These are phyloP conservation scores for Aspergillus arachidicola DNA, from an alignment of 2,329 filamentous ascomycete species.

Conservation along the genomic window DNA sequence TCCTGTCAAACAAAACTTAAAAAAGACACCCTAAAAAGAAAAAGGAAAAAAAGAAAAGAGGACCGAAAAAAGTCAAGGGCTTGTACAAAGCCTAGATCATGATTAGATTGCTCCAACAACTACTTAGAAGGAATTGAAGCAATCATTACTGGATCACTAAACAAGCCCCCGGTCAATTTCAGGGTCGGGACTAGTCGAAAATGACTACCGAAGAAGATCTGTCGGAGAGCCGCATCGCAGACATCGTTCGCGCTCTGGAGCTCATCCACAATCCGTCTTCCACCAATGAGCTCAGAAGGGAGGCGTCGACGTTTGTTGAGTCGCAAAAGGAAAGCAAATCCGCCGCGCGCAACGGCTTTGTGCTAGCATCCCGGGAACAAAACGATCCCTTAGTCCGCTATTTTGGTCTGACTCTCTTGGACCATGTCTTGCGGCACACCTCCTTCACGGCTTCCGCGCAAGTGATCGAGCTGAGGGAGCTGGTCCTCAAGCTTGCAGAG, in stretches of 20 bases:
- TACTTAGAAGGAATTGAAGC: conserved; percentile 12
- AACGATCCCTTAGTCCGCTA: conserved; percentile 85
- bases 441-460: conserved; percentile 73
- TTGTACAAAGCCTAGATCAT: conserved; percentile 16
- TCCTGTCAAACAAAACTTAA: not conserved
- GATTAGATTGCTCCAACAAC: conserved; percentile 16
- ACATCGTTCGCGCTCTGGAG: conserved; percentile 80
- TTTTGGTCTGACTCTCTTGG: conserved; percentile 89
- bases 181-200: conserved; percentile 1
- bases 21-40: not conserved
- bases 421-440: conserved; percentile 83
- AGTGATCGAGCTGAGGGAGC: conserved; percentile 68
- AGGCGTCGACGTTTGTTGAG: conserved; percentile 86
- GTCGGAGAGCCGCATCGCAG: conserved; percentile 41
- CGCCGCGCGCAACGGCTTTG: conserved; percentile 82
- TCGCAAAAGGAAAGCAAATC: conserved; percentile 76
- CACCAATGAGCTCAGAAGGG: conserved; percentile 75
- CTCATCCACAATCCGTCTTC: conserved; percentile 83
- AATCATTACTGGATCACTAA: not conserved
- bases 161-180: not conserved
- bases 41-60: not conserved
- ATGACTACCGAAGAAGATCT: conserved; percentile 42
- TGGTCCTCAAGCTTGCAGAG: conserved; percentile 78
- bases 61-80: not conserved
- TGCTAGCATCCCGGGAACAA: conserved; percentile 72